Evolutionary conservation across 108 stramenopile genomes (phyloP).

Genomic region (Skeletonema grethae): DNA sequence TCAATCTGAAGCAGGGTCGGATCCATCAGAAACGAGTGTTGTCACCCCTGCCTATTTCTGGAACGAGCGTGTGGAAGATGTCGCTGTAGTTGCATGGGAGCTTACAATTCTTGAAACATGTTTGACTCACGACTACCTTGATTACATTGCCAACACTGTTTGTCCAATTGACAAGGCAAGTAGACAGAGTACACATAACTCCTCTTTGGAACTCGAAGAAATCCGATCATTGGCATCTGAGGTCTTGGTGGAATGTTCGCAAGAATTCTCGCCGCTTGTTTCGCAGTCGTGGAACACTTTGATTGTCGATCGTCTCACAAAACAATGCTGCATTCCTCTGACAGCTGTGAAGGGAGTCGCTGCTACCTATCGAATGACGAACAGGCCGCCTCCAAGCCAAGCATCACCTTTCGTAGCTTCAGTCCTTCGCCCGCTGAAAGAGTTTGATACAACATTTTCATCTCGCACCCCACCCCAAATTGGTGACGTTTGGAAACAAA

Average conservation of each 20-base stretch:
- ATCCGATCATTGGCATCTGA: slow-evolving; percentile 57
- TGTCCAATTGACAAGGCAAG: slow-evolving; percentile 39
- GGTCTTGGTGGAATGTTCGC: slow-evolving; percentile 67
- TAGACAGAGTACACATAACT: slow-evolving; percentile 14
- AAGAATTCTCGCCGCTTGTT: slow-evolving; percentile 69
- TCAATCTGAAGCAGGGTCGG: neutral
- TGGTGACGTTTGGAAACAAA: slow-evolving; percentile 69
- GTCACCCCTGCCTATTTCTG: slow-evolving; percentile 63
- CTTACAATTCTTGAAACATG: slow-evolving; percentile 73
- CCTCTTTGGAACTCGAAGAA: slow-evolving; percentile 47
- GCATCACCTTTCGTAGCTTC: slow-evolving; percentile 82
- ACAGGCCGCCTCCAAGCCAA: slow-evolving; percentile 84
- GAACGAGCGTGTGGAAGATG: slow-evolving; percentile 74
- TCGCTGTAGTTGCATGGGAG: slow-evolving; percentile 88
- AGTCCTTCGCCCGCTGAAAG: slow-evolving; percentile 78
- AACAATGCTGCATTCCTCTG: slow-evolving; percentile 74
- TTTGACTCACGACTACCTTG: slow-evolving; percentile 68
- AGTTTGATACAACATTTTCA: slow-evolving; percentile 64
- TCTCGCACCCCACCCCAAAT: slow-evolving; percentile 76
- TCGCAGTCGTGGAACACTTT: slow-evolving; percentile 73
- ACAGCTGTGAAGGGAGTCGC: slow-evolving; percentile 91
- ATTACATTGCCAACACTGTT: slow-evolving; percentile 52
- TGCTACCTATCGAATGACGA: slow-evolving; percentile 91
- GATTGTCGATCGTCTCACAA: slow-evolving; percentile 73
- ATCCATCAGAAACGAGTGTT: slow-evolving; percentile 27